Base-by-base conservation (phyloP, 768 basidiomycete species). In the Plicaturopsis crispa region DNA sequence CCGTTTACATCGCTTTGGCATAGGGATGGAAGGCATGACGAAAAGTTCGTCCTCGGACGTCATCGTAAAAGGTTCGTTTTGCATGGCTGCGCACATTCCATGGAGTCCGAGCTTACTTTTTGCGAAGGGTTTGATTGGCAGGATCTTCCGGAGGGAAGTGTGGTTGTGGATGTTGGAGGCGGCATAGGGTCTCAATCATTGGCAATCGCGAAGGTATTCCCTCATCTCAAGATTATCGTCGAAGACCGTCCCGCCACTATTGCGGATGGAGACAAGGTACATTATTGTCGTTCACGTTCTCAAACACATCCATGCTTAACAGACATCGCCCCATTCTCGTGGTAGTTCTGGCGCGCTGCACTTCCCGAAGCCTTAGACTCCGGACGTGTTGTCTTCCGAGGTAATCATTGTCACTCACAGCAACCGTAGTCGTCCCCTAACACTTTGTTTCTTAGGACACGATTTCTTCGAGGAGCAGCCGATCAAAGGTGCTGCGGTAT, bases 91-190 rank as follows among this genome's bases (percentile, higher is more conserved):
- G n/a, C n/a, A n/a, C n/a, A n/a, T n/a, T n/a, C n/a, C n/a, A n/a
- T n/a, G n/a, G n/a, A n/a, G n/a, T n/a, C n/a, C n/a, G n/a, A n/a
- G n/a, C n/a, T n/a, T n/a, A n/a, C n/a, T n/a, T n/a, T n/a, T n/a
- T n/a, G n/a, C 8, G 35, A 24, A 21, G 24, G 21, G 19, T 48
- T 49, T 21, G 47, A 55, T 20, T 59, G 57, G 59, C 43, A 40
- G 11, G 35, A 46, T 2, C 40, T 60, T 6, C 41, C 51, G 1
- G 18, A 38, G 23, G 48, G 41, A 6, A 40, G 50, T 40, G 28
- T 53, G 16, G 45, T 61, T 18, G 55, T 61, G 14, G 59, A 61
- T 38, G 57, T 61, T 6, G 57, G 52, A 1, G 58, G 56, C 5
- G 55, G 57, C 3, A 40, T 57, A 10, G 60, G 60, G 2, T 44